phyloP scores from a whole-genome alignment of 2,329 filamentous ascomycete species.

The Verticillium nubilum region DNA sequence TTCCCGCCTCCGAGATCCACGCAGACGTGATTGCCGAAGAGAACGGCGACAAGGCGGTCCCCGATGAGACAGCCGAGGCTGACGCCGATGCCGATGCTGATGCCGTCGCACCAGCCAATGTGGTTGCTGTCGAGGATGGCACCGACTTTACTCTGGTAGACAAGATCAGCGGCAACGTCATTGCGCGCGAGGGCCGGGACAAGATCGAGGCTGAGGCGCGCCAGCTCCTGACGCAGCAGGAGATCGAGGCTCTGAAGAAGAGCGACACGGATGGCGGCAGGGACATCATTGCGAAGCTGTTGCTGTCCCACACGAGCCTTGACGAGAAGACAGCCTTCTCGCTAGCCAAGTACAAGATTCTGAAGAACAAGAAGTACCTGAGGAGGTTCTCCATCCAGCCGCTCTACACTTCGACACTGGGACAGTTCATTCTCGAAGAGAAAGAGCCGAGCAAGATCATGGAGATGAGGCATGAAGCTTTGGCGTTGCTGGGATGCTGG shows the following conservation, averaged over 20 bases:
- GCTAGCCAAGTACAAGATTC: constrained; percentile 88
- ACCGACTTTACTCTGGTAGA: constrained; percentile 37
- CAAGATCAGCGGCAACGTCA: constrained; percentile 34
- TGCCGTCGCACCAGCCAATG: constrained; percentile 35
- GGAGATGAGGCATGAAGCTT: constrained; percentile 23
- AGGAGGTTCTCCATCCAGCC: constrained; percentile 81
- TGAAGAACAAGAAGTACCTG: constrained; percentile 92
- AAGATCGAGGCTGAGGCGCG: constrained; percentile 57
- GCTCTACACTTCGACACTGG: constrained; percentile 70
- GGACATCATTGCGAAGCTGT: constrained; percentile 87
- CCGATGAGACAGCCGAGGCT: constrained; percentile 26
- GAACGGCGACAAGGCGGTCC: constrained; percentile 26
- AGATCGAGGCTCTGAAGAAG: constrained; percentile 70
- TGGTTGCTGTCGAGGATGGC: constrained; percentile 28
- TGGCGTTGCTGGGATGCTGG: constrained; percentile 76
- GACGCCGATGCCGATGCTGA: constrained; percentile 27
- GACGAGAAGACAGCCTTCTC: constrained; percentile 95
- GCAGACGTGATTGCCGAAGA: constrained; percentile 62
- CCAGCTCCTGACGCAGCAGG: constrained; percentile 72
- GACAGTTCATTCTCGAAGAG: constrained; percentile 65
- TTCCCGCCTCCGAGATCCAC: constrained; percentile 76
- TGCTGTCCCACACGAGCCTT: constrained; percentile 81
- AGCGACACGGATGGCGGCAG: constrained; percentile 74
- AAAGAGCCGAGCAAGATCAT: constrained; percentile 30
- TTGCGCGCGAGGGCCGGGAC: constrained; percentile 52